Conservation (phyloP, 257 asterid genomes). For the Ocimum tenuiflorum region DNA sequence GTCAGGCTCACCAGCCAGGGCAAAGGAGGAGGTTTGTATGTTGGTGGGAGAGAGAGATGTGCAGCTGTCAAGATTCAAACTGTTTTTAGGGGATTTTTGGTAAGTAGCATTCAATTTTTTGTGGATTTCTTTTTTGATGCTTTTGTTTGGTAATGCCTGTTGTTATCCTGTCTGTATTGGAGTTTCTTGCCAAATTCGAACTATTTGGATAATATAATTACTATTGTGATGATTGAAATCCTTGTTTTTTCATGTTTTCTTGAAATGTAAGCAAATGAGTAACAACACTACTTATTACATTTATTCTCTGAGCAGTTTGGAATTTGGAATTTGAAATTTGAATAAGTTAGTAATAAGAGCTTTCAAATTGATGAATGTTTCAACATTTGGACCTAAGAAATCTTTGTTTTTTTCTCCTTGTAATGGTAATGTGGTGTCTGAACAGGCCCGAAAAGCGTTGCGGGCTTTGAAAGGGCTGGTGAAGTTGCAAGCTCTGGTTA, state of each 20-base stretch:
- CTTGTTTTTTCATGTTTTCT: conserved; percentile 20
- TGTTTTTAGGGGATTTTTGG: conserved; percentile 79
- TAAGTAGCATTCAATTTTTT: conserved; percentile 27
- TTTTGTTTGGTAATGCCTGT: not conserved
- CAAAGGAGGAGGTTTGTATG: conserved; percentile 41
- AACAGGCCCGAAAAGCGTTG: conserved; percentile 87
- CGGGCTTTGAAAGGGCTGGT: conserved; percentile 87
- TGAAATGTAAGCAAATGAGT: conserved; percentile 30
- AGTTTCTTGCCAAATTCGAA: not conserved
- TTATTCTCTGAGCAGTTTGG: conserved; percentile 6
- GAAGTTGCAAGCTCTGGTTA: conserved; percentile 80
- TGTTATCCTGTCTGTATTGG: not conserved
- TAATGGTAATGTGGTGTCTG: conserved; percentile 3
- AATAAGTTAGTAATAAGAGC: not conserved
- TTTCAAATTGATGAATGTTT: not conserved
- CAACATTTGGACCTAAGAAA: not conserved
- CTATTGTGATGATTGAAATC: not conserved
- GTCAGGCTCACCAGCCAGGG: conserved; percentile 82
- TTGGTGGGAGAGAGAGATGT: conserved; percentile 43
- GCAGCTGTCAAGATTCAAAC: conserved; percentile 77
- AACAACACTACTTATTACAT: conserved; percentile 9
- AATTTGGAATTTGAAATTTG: conserved; percentile 29
- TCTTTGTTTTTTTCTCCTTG: not conserved
- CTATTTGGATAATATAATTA: not conserved
- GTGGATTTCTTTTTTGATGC: not conserved